Conservation (phyloP, 2,329 filamentous ascomycete species). For the Eutypa lata region DNA sequence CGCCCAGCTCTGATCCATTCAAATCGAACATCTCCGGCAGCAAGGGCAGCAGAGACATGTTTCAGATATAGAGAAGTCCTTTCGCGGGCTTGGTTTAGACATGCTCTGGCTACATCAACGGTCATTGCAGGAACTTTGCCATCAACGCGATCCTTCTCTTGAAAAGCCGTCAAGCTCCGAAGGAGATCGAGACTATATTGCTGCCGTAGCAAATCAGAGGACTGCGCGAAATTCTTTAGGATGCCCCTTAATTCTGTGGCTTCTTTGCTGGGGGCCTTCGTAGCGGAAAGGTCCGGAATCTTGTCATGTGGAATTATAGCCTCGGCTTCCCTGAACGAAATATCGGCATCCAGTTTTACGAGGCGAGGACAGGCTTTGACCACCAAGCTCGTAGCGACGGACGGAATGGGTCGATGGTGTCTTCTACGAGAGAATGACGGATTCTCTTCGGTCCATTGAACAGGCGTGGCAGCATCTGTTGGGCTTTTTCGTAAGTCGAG, state of each 20-base stretch:
- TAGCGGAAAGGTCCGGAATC: not conserved
- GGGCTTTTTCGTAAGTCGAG: slow-evolving; percentile 2
- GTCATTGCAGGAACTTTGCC: too few relatives aligned
- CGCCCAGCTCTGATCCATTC: slow-evolving; percentile 39
- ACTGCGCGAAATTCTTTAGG: slow-evolving; percentile 1
- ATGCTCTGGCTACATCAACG: too few relatives aligned
- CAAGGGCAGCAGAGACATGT: slow-evolving; percentile 8
- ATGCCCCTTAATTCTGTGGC: not conserved
- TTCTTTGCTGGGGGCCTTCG: not conserved
- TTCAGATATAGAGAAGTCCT: not conserved
- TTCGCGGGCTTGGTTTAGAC: too few relatives aligned
- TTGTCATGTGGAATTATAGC: too few relatives aligned
- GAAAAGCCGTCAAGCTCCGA: not conserved
- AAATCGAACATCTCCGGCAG: slow-evolving; percentile 13
- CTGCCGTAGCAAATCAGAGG: not conserved
- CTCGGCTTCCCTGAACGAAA: too few relatives aligned
- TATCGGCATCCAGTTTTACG: too few relatives aligned
- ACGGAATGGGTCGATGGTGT: not conserved
- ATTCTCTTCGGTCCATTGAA: not conserved
- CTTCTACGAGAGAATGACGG: slow-evolving; percentile 3
- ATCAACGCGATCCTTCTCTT: too few relatives aligned
- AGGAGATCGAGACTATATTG: not conserved
- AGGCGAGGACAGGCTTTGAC: slow-evolving; percentile 6
- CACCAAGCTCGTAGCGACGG: slow-evolving; percentile 7
- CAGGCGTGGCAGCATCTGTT: not conserved